Base-by-base conservation (phyloP, 495 filamentous ascomycete species). In the Copromyces sp. region DNA sequence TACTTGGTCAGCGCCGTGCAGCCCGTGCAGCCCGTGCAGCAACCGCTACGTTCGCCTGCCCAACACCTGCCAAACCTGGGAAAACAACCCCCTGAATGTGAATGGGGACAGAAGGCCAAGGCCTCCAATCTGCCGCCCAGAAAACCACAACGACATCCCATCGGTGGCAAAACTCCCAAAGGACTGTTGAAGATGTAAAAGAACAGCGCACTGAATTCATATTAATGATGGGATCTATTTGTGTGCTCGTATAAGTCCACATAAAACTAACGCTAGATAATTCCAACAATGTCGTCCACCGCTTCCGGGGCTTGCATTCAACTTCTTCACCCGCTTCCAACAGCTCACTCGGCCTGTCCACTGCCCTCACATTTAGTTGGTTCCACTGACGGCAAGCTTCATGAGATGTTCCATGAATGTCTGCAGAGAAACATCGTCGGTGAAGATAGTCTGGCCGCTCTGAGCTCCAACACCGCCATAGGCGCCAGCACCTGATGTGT, bases 381-480 rank as follows among this genome's bases (percentile, higher is more conserved):
- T 87, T 71, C 86, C 85, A 68, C 86, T 88, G 14, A 88, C 87
- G 17, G 87, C 87, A 77, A 89, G 74, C 93, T 99, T 99, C 96
- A 99, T 99, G 80, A 99, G 83, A 85, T 97, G 93, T 75, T 99
- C 96, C 95, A 98, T 99, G 79, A 99, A 99, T 8, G 95, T 98
- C 82, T 98, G 95, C 79, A 99, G 84, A 32, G 94, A 97, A 70
- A 99, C 96, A 82, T 99, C 96, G 77, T 99, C 96, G 3, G 96
- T 99, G 83, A 99, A 99, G 76, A 99, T 98, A 16, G 96, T 99
- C 83, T 98, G 96, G 40, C 95, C 94, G 29, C 91, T 95, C 78
- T 97, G 93, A 24, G 91, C 87, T 53, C 86, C 86, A 38, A 93
- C 90, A 73, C 94, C 95, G 71, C 96, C 95, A 75, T 97, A 98